These are phyloP conservation scores for Saturnispora hagleri DNA, from an alignment of 805 yeast species.

Conservation along the genomic window DNA sequence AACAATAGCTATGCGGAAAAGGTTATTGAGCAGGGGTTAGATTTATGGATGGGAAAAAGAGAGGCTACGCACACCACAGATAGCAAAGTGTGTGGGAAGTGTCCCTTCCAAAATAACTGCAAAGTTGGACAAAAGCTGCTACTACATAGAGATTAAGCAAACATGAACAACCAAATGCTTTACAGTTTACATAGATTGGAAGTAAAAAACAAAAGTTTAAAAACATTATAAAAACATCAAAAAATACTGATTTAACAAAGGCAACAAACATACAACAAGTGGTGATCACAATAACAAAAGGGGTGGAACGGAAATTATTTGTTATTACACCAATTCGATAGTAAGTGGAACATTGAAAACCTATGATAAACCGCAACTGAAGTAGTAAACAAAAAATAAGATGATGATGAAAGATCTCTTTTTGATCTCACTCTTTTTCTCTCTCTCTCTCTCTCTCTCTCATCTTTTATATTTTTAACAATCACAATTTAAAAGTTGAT, in stretches of 20 bases:
- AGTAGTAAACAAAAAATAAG: neutral
- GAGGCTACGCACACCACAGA: slow-evolving; percentile 37
- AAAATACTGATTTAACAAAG: neutral
- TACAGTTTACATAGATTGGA: neutral
- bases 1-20: slow-evolving; percentile 24
- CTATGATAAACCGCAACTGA: neutral
- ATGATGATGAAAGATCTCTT: neutral
- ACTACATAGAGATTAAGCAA: neutral
- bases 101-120: slow-evolving; percentile 33
- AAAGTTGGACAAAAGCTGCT: neutral
- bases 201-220: neutral
- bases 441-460: neutral
- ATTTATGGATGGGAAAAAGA: slow-evolving; percentile 53
- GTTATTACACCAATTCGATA: neutral
- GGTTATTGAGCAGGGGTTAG: slow-evolving; percentile 28
- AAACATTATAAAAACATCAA: neutral
- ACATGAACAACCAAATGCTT: no score
- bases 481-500: neutral
- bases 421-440: neutral
- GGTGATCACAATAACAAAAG: neutral
- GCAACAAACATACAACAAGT: neutral
- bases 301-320: neutral
- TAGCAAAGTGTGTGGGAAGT: slow-evolving; percentile 38
- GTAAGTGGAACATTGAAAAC: slow-evolving; percentile 1
- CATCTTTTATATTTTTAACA: neutral